A percentile compares a stretch with the other conserved stretches of the same genome.
Evolutionary conservation across 2,329 filamentous ascomycete species (phyloP).

Genomic region (Colletotrichum phormii): DNA sequence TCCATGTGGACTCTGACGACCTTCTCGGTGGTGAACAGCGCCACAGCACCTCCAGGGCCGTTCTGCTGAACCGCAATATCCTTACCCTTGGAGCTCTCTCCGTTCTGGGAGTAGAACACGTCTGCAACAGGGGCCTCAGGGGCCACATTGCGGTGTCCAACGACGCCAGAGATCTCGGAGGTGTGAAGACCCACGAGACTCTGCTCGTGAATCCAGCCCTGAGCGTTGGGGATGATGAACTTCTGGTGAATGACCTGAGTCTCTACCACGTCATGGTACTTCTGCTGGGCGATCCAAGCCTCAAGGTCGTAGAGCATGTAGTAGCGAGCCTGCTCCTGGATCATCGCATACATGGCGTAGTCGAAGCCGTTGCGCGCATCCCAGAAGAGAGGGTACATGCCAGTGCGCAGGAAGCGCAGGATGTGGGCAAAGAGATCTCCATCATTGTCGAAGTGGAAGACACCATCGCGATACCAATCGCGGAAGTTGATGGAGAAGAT

Average conservation of each 20-base stretch:
- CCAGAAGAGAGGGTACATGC: constrained; percentile 50
- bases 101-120: background rate
- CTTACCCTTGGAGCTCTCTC: background rate
- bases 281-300: constrained; percentile 40
- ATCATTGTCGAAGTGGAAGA: constrained; percentile 49
- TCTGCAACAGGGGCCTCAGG: background rate
- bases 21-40: constrained; percentile 5
- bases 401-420: constrained; percentile 48
- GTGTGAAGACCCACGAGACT: background rate
- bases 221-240: background rate
- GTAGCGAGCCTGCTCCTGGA: constrained; percentile 48
- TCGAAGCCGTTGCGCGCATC: constrained; percentile 45
- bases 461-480: constrained; percentile 19
- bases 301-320: constrained; percentile 44
- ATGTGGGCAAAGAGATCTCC: constrained; percentile 49
- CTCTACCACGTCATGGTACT: constrained; percentile 38
- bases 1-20: background rate
- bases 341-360: constrained; percentile 46
- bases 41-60: background rate
- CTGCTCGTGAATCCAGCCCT: constrained; percentile 12
- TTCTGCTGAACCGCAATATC: background rate
- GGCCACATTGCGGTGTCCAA: background rate
- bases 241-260: constrained; percentile 26
- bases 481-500: constrained; percentile 27
- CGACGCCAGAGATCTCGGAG: constrained; percentile 16